phyloP scores from a whole-genome alignment of 768 basidiomycete species.

The Glaciozyma martinii region DNA sequence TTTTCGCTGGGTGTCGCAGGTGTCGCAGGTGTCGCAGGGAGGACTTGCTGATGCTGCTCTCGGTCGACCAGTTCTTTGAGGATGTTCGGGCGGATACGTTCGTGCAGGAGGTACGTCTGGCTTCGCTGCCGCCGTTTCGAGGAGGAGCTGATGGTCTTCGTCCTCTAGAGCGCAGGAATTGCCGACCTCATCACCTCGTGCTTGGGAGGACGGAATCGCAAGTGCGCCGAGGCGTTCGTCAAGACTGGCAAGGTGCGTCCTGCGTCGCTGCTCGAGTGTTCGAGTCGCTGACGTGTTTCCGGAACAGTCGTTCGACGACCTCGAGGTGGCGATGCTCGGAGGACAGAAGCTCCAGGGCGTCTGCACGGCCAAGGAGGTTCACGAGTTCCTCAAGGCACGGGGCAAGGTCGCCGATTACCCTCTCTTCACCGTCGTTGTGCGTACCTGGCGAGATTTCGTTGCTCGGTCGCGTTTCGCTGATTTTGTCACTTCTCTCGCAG shows the following conservation, averaged over 20 bases:
- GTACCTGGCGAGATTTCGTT: not conserved
- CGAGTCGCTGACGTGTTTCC: not conserved
- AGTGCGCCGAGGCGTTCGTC: conserved; percentile 44
- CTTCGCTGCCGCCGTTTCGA: not conserved
- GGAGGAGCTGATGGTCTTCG: not conserved
- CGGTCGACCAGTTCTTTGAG: conserved; percentile 42
- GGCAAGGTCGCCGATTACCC: conserved; percentile 43
- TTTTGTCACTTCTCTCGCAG: not conserved
- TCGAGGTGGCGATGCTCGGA: conserved; percentile 44
- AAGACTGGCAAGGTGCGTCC: conserved; percentile 42
- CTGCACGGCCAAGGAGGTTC: conserved; percentile 70
- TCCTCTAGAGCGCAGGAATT: conserved; percentile 38
- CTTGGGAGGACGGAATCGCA: conserved; percentile 38
- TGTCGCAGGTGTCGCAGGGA: too few relatives aligned
- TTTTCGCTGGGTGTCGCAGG: too few relatives aligned
- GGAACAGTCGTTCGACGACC: conserved; percentile 40
- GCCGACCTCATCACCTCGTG: conserved; percentile 47
- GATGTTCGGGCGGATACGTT: conserved; percentile 43
- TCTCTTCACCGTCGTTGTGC: conserved; percentile 39
- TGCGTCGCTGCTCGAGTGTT: too few relatives aligned
- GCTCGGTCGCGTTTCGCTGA: too few relatives aligned
- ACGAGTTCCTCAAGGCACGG: conserved; percentile 41
- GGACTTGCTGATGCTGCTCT: too few relatives aligned
- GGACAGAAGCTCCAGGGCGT: conserved; percentile 53
- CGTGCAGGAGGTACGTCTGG: conserved; percentile 38